phyloP scores from a whole-genome alignment of 1,284 basidiomycete genomes.

The Leccinum subspadiceum region DNA sequence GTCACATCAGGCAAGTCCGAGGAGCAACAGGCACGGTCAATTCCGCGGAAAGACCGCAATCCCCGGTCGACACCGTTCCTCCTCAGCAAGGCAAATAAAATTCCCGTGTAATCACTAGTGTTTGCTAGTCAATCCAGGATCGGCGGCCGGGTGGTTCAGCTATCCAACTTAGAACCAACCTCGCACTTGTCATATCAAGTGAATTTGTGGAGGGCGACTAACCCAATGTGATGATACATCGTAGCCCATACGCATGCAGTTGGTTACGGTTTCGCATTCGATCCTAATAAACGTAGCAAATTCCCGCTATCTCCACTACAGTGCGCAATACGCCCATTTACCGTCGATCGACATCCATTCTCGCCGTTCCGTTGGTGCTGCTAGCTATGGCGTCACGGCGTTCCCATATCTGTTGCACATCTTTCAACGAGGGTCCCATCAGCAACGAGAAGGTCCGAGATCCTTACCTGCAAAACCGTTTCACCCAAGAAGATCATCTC shows the following conservation, averaged over 20 bases:
- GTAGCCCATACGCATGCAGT: constrained; percentile 1
- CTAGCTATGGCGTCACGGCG: constrained; percentile 37
- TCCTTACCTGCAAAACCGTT: constrained; percentile 83
- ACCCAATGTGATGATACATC: constrained; percentile 7
- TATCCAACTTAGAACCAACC: not conserved
- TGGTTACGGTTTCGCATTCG: constrained; percentile 11
- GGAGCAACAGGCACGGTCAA: not conserved
- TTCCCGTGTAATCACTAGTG: not conserved
- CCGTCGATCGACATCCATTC: constrained; percentile 35
- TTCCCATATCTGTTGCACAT: constrained; percentile 64
- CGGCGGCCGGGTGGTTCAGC: not conserved
- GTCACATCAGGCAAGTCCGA: constrained; percentile 14
- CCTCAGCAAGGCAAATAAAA: constrained; percentile 14
- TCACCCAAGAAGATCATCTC: constrained; percentile 99
- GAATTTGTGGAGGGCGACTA: constrained; percentile 14
- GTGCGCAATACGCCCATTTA: constrained; percentile 11
- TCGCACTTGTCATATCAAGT: not conserved
- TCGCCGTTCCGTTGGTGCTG: constrained; percentile 19
- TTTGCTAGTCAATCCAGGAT: not conserved
- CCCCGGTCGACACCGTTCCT: not conserved
- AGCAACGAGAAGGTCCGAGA: constrained; percentile 12
- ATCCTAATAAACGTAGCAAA: constrained; percentile 25
- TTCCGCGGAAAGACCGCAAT: constrained; percentile 8
- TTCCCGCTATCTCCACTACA: constrained; percentile 31
- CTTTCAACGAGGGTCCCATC: constrained; percentile 14